Conservation (phyloP, 2,329 filamentous ascomycete species). For the Pyricularia sp. region DNA sequence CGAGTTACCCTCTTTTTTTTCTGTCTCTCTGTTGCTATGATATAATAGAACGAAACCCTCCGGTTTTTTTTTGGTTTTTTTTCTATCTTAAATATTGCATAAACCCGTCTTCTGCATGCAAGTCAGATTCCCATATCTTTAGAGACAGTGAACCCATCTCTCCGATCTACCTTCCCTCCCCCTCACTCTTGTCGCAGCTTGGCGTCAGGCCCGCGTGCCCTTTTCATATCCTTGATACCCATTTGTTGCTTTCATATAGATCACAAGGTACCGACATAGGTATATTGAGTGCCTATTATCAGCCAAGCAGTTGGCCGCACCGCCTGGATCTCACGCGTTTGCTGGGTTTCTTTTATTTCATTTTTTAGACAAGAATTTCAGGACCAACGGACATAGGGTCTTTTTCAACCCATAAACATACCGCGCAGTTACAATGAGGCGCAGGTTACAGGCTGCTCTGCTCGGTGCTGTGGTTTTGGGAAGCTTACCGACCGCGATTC, state of each 20-base stretch:
- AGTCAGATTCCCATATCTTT: not conserved
- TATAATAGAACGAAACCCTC: not conserved
- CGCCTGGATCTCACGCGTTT: not conserved
- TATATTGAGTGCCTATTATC: not conserved
- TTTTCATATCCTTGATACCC: not conserved
- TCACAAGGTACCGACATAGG: not conserved
- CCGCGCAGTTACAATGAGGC: not conserved
- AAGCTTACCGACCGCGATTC: conserved; percentile 14
- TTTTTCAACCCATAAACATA: not conserved
- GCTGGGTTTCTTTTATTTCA: not conserved
- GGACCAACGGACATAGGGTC: not conserved
- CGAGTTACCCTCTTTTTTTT: not conserved
- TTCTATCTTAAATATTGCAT: not conserved
- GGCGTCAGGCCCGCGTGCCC: not conserved
- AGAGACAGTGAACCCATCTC: not conserved
- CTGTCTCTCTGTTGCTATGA: not conserved
- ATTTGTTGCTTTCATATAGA: not conserved
- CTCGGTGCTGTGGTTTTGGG: not conserved
- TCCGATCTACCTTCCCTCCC: not conserved
- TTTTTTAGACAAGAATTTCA: not conserved
- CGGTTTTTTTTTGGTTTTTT: not conserved
- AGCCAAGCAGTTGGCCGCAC: not conserved
- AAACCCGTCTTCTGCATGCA: not conserved
- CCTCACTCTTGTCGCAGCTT: not conserved
- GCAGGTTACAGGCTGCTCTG: not conserved